Evolutionary conservation across 805 yeast genomes (phyloP), one percentile per base, ranked within the genome.

Genomic region (Sugiyamaella floridensis): DNA sequence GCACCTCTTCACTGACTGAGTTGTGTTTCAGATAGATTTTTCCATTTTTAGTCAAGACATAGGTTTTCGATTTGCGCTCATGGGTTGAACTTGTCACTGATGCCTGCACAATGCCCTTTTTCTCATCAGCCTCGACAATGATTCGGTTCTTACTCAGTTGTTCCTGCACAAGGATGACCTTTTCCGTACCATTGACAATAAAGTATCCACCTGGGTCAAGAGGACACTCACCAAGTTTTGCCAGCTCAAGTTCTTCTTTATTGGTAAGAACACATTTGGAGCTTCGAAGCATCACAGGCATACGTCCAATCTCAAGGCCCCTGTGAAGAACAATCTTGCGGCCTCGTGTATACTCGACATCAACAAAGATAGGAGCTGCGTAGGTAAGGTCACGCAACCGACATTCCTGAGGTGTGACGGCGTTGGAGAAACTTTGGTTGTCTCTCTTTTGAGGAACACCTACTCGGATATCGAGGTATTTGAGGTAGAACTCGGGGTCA

Each of bases 161-260:
- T 70, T 93, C 99, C 70, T 93, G 99, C 43, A 93, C 95, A 60
- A 93, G 77, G 58, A 93, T 93, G 45, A 93, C 99, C 68, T 93
- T 93, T 63, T 93, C 99, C 0, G 99, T 93, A 68, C 99, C 99
- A 42, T 57, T 57, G 48, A 92, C 97, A 65, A 92, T 87, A 65
- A 93, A 93, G 66, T 93, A 93, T 63, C 99, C 99, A 71, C 99
- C 99, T 6, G 99, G 99, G 71, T 93, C 99, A 48, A 93, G 75
- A 0, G 99, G 99, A 70, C 99, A 93, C 70, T 93, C 99, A 61
- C 87, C 84, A 60, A 86, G 75, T 22, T 72, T 72, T 0, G 99
- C 97, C 98, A 93, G 92, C 60, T 81, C 85, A 29, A 73, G 68
- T 63, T 92, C 96, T 48, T 81, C 75, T 47, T 86, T 82, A 16